These are phyloP conservation scores for Vigna radiata DNA, from an alignment of 306 rosid genomes.

Conservation along the genomic window DNA sequence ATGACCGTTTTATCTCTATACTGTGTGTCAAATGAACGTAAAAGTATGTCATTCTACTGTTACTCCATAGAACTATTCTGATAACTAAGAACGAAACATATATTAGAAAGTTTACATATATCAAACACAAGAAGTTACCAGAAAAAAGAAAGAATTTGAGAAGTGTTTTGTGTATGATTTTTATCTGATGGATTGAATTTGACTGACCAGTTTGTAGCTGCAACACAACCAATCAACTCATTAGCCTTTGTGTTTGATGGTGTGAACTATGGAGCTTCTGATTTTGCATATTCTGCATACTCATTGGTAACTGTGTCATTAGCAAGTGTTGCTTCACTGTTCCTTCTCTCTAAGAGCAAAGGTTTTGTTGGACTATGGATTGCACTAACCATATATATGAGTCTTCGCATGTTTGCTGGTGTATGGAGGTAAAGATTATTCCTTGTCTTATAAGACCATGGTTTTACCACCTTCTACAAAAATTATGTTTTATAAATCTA, in stretches of 20 bases:
- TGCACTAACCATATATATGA: slow-evolving; percentile 89
- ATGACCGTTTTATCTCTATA: no score
- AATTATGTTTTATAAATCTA: no score
- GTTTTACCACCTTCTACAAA: no score
- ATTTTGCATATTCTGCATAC: slow-evolving; percentile 88
- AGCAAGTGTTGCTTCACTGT: slow-evolving; percentile 68
- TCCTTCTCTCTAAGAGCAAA: slow-evolving; percentile 63
- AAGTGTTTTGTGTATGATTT: neutral
- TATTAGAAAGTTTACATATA: no score
- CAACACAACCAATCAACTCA: slow-evolving; percentile 91
- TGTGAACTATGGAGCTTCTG: slow-evolving; percentile 95
- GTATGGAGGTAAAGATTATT: slow-evolving; percentile 75
- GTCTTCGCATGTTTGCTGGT: slow-evolving; percentile 83
- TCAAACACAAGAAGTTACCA: no score
- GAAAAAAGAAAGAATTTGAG: neutral
- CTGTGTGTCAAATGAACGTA: no score
- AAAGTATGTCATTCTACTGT: no score
- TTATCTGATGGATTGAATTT: slow-evolving; percentile 9
- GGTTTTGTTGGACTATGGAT: slow-evolving; percentile 94
- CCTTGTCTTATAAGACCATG: neutral
- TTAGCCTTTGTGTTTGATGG: slow-evolving; percentile 95
- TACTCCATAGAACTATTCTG: no score
- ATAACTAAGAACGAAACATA: no score
- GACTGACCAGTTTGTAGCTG: slow-evolving; percentile 83
- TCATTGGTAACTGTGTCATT: slow-evolving; percentile 83